Evolutionary conservation across 2,329 filamentous ascomycete species (phyloP), one percentile per base, ranked within the genome.

Genomic region (Aureobasidium sp.): DNA sequence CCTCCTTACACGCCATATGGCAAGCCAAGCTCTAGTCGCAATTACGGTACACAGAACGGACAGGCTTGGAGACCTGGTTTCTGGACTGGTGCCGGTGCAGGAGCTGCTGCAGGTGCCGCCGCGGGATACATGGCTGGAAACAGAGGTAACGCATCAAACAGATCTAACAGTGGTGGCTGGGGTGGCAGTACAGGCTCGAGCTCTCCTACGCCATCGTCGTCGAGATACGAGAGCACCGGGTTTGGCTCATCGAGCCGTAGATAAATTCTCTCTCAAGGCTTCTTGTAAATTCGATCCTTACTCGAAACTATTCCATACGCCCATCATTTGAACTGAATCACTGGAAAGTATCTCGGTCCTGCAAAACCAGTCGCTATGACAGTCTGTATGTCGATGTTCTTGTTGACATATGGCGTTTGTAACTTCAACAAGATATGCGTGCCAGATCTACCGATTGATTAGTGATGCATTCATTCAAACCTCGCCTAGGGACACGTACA

Each of bases 351-450:
- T 63, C 92, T 83, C 10, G 90, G 89, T 5, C 93, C 93, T 0
- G 90, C 89, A 74, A 87, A 97, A 0, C 93, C 93, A 69, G 89
- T 87, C 1, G 87, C 89, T 62, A 91, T 82, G 29, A 97, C 86
- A 49, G 87, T 90, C 73, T 96, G 89, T 42, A 97, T 91, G 70
- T 96, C 91, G 65, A 97, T 95, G 68, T 95, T 96, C 4, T 83
- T 80, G 51, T 86, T 84, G 30, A 85, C 82, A 63, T 84, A 83
- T 2, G 89, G 88, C 68, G 87, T 91, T 89, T 91, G 97, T 72
- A 97, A 84, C 78, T 97, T 97, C 65, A 97, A 79, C 45, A 97
- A 75, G 58, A 97, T 88, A 72, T 89, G 95, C 61, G 90, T 84
- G 5, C 89, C 90, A 11, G 89, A 90, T 9, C 81, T 84, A 64